Percentiles rank a stretch among this genome's conserved stretches.
phyloP scores from a whole-genome alignment of 148 eudicot genomes.

The Nyssa sinensis region DNA sequence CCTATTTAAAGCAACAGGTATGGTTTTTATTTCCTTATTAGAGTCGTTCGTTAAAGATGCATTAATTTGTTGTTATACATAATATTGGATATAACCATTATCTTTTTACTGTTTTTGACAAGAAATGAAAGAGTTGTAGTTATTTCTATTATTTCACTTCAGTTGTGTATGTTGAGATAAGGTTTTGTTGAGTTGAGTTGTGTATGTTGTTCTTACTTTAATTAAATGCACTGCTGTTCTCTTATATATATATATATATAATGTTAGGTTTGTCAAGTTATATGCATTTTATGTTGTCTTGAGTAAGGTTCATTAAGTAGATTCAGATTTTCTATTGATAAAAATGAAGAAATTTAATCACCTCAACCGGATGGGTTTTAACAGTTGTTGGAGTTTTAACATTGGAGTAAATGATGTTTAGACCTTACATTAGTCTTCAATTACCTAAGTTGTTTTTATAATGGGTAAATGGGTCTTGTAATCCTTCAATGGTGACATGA shows the following conservation, averaged over 20 bases:
- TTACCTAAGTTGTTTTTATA: no score
- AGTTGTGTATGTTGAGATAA: neutral
- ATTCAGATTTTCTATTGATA: neutral
- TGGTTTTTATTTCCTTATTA: neutral
- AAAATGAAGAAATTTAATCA: neutral
- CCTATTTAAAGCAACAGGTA: constrained; percentile 59
- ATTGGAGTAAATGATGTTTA: constrained; percentile 1
- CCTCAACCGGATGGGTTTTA: neutral
- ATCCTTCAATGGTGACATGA: no score
- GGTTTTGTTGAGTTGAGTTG: no score
- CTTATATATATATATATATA: neutral
- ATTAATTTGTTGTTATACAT: neutral
- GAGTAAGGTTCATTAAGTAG: neutral
- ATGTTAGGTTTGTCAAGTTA: neutral
- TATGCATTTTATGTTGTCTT: neutral
- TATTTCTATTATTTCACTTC: no score
- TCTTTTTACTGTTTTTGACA: neutral
- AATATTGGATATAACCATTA: constrained; percentile 4
- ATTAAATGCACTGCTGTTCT: constrained; percentile 1
- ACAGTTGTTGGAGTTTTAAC: neutral
- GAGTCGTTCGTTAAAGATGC: no score
- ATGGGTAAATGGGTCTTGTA: no score
- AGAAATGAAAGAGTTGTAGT: no score
- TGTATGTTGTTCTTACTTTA: neutral
- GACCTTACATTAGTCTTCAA: neutral